phyloP scores from a whole-genome alignment of 2,329 filamentous ascomycete species.

The Fusarium bulbicola region DNA sequence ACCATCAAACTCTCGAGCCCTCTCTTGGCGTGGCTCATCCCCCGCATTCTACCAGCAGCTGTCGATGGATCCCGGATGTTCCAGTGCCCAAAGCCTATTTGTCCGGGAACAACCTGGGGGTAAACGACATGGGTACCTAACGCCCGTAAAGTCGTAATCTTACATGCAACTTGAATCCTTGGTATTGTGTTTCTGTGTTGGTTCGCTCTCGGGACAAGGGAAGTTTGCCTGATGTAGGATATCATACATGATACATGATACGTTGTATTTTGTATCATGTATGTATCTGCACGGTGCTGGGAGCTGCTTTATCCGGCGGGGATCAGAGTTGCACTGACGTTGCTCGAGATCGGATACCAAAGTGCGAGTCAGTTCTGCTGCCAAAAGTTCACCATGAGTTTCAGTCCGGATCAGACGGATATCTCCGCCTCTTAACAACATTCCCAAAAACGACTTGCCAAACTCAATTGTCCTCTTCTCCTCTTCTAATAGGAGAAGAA shows the following conservation, averaged over 20 bases:
- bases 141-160: conserved; percentile 34
- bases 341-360: conserved; percentile 1
- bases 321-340: conserved; percentile 11
- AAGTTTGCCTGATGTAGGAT: conserved; percentile 21
- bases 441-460: not conserved
- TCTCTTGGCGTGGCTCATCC: conserved; percentile 2
- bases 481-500: not conserved
- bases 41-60: conserved; percentile 28
- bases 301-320: conserved; percentile 31
- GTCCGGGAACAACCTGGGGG: conserved; percentile 13
- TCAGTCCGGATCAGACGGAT: conserved; percentile 9
- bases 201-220: conserved; percentile 32
- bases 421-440: not conserved
- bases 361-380: not conserved
- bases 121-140: conserved; percentile 8
- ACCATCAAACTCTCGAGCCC: not conserved
- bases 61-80: conserved; percentile 1
- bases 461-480: not conserved
- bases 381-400: not conserved
- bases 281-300: not conserved
- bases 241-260: conserved; percentile 11
- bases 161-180: conserved; percentile 19
- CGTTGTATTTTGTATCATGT: not conserved
- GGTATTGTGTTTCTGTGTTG: not conserved
- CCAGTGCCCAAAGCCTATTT: conserved; percentile 17